Evolutionary conservation across 2,329 filamentous ascomycete species (phyloP).

Genomic region (Talaromyces sp.): DNA sequence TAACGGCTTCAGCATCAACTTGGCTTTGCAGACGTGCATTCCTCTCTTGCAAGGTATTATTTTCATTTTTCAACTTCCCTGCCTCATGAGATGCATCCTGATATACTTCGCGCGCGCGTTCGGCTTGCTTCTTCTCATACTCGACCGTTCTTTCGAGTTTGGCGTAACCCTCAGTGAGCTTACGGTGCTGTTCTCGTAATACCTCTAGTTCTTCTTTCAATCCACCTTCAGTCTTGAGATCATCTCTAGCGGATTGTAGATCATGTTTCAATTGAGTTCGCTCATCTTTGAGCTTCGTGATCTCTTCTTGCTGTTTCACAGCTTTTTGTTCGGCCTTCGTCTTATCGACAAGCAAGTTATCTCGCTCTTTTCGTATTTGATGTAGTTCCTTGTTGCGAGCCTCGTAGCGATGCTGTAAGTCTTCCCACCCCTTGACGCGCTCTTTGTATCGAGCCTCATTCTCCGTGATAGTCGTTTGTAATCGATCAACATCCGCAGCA

Average conservation of each 20-base stretch:
- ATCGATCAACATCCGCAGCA: slow-evolving; percentile 28
- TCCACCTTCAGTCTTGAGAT: slow-evolving; percentile 39
- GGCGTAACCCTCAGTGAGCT: slow-evolving; percentile 34
- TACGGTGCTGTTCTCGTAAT: slow-evolving; percentile 39
- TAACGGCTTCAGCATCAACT: slow-evolving; percentile 34
- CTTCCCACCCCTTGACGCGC: slow-evolving; percentile 32
- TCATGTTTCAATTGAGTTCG: slow-evolving; percentile 35
- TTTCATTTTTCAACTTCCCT: slow-evolving; percentile 36
- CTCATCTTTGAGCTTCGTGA: slow-evolving; percentile 41
- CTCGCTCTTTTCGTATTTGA: slow-evolving; percentile 36
- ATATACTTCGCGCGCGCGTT: slow-evolving; percentile 47
- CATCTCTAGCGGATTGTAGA: slow-evolving; percentile 38
- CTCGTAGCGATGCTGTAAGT: slow-evolving; percentile 46
- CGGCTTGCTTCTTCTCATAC: slow-evolving; percentile 42
- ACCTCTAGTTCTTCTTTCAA: slow-evolving; percentile 41
- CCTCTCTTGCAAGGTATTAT: slow-evolving; percentile 30
- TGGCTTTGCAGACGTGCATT: slow-evolving; percentile 36
- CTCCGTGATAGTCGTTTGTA: slow-evolving; percentile 28
- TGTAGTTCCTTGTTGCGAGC: slow-evolving; percentile 37
- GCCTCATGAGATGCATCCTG: slow-evolving; percentile 45
- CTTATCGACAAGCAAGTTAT: slow-evolving; percentile 30
- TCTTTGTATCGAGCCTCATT: slow-evolving; percentile 29
- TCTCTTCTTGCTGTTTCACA: slow-evolving; percentile 37
- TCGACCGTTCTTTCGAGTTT: slow-evolving; percentile 38
- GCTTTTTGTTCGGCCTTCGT: slow-evolving; percentile 29